These are phyloP conservation scores for Aureobasidium uvarum DNA, from an alignment of 2,329 filamentous ascomycete species.

Conservation along the genomic window DNA sequence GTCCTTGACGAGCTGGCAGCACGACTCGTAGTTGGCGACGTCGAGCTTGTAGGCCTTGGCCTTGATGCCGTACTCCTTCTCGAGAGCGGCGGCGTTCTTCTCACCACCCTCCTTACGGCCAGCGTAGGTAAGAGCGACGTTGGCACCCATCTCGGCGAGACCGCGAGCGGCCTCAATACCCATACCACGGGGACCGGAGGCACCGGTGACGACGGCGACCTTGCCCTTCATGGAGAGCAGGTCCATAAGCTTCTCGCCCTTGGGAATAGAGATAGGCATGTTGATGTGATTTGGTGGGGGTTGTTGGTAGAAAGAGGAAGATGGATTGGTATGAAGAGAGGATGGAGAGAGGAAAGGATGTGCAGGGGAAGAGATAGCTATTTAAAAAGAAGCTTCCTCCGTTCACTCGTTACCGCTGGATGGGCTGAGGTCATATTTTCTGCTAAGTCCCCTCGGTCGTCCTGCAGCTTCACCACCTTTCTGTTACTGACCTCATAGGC, in stretches of 20 bases:
- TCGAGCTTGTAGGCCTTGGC: slow-evolving; percentile 66
- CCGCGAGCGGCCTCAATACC: slow-evolving; percentile 65
- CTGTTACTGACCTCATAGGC: slow-evolving; percentile 24
- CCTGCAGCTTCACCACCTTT: slow-evolving; percentile 10
- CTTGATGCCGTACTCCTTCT: slow-evolving; percentile 61
- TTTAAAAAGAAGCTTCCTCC: slow-evolving; percentile 5
- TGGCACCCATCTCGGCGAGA: slow-evolving; percentile 63
- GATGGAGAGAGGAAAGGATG: slow-evolving; percentile 17
- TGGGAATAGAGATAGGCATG: slow-evolving; percentile 38
- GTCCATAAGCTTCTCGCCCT: slow-evolving; percentile 57
- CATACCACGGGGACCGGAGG: slow-evolving; percentile 64
- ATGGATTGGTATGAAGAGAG: slow-evolving; percentile 14
- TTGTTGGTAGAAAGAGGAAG: slow-evolving; percentile 21
- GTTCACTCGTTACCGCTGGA: background rate
- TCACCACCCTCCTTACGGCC: slow-evolving; percentile 61
- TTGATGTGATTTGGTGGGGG: slow-evolving; percentile 23
- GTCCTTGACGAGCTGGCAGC: slow-evolving; percentile 57
- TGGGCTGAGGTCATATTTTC: slow-evolving; percentile 23
- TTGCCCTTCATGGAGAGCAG: slow-evolving; percentile 55
- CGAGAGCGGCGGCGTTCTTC: slow-evolving; percentile 63
- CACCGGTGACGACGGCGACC: slow-evolving; percentile 53
- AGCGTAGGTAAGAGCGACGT: slow-evolving; percentile 66
- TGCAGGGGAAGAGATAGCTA: slow-evolving; percentile 11
- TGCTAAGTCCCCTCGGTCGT: background rate
- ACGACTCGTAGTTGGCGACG: slow-evolving; percentile 57